phyloP scores from a whole-genome alignment of 495 filamentous ascomycete genomes.

The Hypomontagnella monticulosa region DNA sequence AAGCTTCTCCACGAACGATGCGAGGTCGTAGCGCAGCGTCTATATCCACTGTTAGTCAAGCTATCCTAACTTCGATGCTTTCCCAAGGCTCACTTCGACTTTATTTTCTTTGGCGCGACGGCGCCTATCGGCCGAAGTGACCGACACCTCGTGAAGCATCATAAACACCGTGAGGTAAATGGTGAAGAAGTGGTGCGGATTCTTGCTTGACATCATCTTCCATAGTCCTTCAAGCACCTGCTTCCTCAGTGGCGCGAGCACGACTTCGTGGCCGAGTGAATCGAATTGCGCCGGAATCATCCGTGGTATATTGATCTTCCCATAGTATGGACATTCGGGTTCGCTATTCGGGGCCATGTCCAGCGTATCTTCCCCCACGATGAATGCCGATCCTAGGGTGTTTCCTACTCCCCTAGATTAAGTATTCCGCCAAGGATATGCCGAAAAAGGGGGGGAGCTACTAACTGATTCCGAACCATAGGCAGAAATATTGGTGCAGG shows the following conservation, averaged over 20 bases:
- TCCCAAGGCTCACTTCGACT: slow-evolving; percentile 22
- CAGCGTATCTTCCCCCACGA: slow-evolving; percentile 47
- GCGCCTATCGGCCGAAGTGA: slow-evolving; percentile 42
- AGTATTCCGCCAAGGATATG: not conserved
- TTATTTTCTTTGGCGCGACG: slow-evolving; percentile 44
- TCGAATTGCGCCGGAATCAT: slow-evolving; percentile 62
- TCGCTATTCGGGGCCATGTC: slow-evolving; percentile 43
- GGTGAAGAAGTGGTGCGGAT: slow-evolving; percentile 50
- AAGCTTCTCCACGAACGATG: slow-evolving; percentile 40
- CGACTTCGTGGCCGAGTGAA: slow-evolving; percentile 50
- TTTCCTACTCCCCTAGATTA: slow-evolving; percentile 40
- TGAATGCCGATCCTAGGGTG: slow-evolving; percentile 50
- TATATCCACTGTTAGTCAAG: slow-evolving; percentile 5
- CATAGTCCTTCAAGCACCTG: slow-evolving; percentile 46
- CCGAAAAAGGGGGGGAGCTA: not conserved
- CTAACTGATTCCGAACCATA: slow-evolving; percentile 58
- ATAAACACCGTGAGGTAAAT: slow-evolving; percentile 56
- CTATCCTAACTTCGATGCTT: too few relatives aligned
- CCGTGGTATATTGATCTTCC: slow-evolving; percentile 48
- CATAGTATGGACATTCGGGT: slow-evolving; percentile 33
- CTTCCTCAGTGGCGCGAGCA: slow-evolving; percentile 46
- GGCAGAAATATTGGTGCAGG: slow-evolving; percentile 44
- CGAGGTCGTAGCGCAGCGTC: slow-evolving; percentile 37
- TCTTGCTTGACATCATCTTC: slow-evolving; percentile 44
- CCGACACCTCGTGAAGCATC: slow-evolving; percentile 46